These are phyloP conservation scores for Rosellinia necatrix DNA, from an alignment of 2,329 filamentous ascomycete genomes.

Conservation along the genomic window DNA sequence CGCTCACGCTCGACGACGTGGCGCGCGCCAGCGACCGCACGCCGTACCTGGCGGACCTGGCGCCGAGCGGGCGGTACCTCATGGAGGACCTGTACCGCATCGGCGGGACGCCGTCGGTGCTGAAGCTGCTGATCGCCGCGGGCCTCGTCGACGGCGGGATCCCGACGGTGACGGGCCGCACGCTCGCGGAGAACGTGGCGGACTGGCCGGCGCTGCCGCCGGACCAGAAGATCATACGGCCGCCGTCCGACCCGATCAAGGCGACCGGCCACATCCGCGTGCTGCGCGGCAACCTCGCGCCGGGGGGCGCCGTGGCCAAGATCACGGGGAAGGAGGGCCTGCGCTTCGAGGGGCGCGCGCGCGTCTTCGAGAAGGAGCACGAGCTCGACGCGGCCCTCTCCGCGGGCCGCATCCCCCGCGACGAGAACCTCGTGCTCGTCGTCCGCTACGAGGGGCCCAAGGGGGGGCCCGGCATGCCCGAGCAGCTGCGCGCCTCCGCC, in stretches of 20 bases:
- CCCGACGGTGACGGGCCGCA: slow-evolving; percentile 75
- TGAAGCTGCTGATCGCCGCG: slow-evolving; percentile 74
- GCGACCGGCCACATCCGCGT: slow-evolving; percentile 85
- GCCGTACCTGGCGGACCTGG: slow-evolving; percentile 83
- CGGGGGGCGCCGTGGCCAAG: slow-evolving; percentile 88
- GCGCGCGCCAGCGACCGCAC: slow-evolving; percentile 81
- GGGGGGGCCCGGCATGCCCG: slow-evolving; percentile 94
- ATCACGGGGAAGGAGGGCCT: slow-evolving; percentile 96
- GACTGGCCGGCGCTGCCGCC: slow-evolving; percentile 64
- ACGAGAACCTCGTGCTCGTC: slow-evolving; percentile 84
- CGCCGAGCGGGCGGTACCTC: slow-evolving; percentile 80
- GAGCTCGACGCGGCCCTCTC: slow-evolving; percentile 76
- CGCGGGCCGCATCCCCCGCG: slow-evolving; percentile 66
- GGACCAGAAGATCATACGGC: slow-evolving; percentile 80
- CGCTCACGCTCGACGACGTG: slow-evolving; percentile 79
- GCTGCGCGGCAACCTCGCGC: slow-evolving; percentile 83
- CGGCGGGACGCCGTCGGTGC: slow-evolving; percentile 73
- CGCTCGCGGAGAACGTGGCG: slow-evolving; percentile 72
- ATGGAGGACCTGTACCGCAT: slow-evolving; percentile 80
- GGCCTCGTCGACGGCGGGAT: slow-evolving; percentile 72
- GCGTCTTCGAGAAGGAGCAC: slow-evolving; percentile 85
- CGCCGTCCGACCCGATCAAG: slow-evolving; percentile 76
- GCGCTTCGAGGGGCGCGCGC: slow-evolving; percentile 77
- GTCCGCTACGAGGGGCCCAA: slow-evolving; percentile 94
- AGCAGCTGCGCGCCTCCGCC: slow-evolving; percentile 85